Conservation (phyloP, 1,139 yeast genomes). For the Debaryomyces fabryi region DNA sequence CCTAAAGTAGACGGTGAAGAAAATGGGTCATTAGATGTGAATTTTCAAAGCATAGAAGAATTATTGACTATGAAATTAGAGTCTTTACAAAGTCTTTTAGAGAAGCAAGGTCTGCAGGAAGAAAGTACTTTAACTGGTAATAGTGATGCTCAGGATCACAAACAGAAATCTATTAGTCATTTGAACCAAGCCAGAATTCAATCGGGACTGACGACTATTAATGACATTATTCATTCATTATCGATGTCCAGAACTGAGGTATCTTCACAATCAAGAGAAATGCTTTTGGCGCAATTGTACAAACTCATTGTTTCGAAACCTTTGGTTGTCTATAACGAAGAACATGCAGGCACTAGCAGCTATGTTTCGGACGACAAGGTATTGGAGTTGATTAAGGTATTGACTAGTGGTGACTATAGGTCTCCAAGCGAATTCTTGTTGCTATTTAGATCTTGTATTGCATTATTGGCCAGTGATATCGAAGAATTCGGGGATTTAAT, state of each 20-base stretch:
- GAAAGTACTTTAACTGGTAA: slow-evolving; percentile 5
- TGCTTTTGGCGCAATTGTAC: slow-evolving; percentile 53
- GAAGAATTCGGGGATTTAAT: slow-evolving; percentile 55
- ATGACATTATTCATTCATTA: slow-evolving; percentile 45
- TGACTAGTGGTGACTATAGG: slow-evolving; percentile 39
- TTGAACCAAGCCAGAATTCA: slow-evolving; percentile 42
- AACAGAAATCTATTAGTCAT: slow-evolving; percentile 35
- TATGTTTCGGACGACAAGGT: slow-evolving; percentile 43
- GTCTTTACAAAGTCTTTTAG: slow-evolving; percentile 28
- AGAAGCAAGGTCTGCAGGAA: slow-evolving; percentile 14
- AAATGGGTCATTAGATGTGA: slow-evolving; percentile 43
- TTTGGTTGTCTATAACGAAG: slow-evolving; percentile 41
- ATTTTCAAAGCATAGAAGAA: slow-evolving; percentile 44
- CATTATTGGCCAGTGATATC: slow-evolving; percentile 49
- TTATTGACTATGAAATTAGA: slow-evolving; percentile 41
- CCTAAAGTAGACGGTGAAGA: slow-evolving; percentile 49
- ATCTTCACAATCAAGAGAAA: slow-evolving; percentile 52
- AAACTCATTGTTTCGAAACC: slow-evolving; percentile 50
- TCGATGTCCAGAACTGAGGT: slow-evolving; percentile 46
- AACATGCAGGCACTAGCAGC: slow-evolving; percentile 32
- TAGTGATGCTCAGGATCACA: slow-evolving; percentile 23
- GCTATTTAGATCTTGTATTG: slow-evolving; percentile 44
- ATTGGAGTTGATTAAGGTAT: slow-evolving; percentile 33
- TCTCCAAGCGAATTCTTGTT: slow-evolving; percentile 48
- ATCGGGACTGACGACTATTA: slow-evolving; percentile 40